Percentiles rank a stretch among this genome's conserved stretches.
Evolutionary conservation across 176 grass and related monocot species (phyloP).

Genomic region (Dendrocalamus sinicus): DNA sequence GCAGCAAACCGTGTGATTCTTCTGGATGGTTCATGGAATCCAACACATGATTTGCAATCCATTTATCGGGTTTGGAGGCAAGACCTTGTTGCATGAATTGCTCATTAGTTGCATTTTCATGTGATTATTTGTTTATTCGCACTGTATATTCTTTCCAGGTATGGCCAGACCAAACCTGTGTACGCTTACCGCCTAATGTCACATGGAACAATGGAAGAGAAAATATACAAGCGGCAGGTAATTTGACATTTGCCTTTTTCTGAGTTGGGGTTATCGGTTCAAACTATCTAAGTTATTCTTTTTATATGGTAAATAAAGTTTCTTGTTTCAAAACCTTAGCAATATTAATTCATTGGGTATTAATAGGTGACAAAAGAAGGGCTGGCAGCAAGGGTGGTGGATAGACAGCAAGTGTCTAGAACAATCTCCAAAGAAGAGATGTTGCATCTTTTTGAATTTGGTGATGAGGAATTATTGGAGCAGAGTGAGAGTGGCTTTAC

Average conservation of each 20-base stretch:
- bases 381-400: constrained; percentile 95
- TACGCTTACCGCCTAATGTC: constrained; percentile 95
- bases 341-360: constrained; percentile 27
- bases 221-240: constrained; percentile 99
- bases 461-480: constrained; percentile 80
- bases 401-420: constrained; percentile 95
- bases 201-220: constrained; percentile 98
- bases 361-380: constrained; percentile 97
- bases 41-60: constrained; percentile 96
- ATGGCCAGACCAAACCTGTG: constrained; percentile 93
- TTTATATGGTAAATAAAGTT: constrained; percentile 21
- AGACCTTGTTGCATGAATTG: constrained; percentile 31
- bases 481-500: constrained; percentile 45
- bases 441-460: constrained; percentile 92
- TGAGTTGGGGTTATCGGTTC: background rate
- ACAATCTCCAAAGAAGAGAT: constrained; percentile 99
- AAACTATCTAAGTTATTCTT: background rate
- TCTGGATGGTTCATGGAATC: constrained; percentile 99
- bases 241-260: background rate
- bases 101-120: constrained; percentile 26
- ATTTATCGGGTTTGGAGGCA: constrained; percentile 99
- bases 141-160: constrained; percentile 58
- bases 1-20: constrained; percentile 94
- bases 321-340: constrained; percentile 27
- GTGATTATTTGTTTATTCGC: constrained; percentile 33